phyloP scores from a whole-genome alignment of 2,329 filamentous ascomycete species.

The Plectosphaerella cucumerina region DNA sequence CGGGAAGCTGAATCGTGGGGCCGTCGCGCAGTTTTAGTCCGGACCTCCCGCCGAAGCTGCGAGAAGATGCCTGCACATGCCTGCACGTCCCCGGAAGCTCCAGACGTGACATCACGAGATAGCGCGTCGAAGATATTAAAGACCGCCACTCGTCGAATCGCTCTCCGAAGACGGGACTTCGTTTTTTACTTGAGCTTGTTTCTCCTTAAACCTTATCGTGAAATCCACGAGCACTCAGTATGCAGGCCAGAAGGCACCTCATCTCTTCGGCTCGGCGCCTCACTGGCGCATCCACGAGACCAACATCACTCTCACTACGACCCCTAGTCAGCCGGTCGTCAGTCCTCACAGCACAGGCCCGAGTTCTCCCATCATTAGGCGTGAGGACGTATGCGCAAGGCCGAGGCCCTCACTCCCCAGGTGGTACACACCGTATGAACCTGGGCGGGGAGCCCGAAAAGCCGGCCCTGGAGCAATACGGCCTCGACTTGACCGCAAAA shows the following conservation, averaged over 20 bases:
- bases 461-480: slow-evolving; percentile 84
- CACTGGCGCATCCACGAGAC: slow-evolving; percentile 24
- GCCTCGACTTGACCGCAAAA: slow-evolving; percentile 80
- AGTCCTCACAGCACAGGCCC: slow-evolving; percentile 5
- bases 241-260: slow-evolving; percentile 38
- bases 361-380: slow-evolving; percentile 32
- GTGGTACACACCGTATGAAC: slow-evolving; percentile 92
- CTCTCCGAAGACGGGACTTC: not conserved
- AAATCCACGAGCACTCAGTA: slow-evolving; percentile 14
- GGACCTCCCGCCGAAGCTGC: slow-evolving; percentile 26
- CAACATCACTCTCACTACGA: slow-evolving; percentile 13
- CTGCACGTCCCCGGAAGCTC: slow-evolving; percentile 9
- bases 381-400: slow-evolving; percentile 62
- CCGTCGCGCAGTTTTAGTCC: not conserved
- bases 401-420: slow-evolving; percentile 73
- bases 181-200: not conserved
- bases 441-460: slow-evolving; percentile 73
- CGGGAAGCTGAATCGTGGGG: slow-evolving; percentile 2
- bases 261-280: slow-evolving; percentile 32
- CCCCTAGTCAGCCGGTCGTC: slow-evolving; percentile 4
- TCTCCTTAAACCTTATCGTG: not conserved
- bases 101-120: slow-evolving; percentile 5
- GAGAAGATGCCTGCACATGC: slow-evolving; percentile 31
- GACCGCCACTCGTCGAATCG: not conserved
- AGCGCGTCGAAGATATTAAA: slow-evolving; percentile 2